phyloP scores from a whole-genome alignment of 306 rosid species.

The Hippophae tibetana region DNA sequence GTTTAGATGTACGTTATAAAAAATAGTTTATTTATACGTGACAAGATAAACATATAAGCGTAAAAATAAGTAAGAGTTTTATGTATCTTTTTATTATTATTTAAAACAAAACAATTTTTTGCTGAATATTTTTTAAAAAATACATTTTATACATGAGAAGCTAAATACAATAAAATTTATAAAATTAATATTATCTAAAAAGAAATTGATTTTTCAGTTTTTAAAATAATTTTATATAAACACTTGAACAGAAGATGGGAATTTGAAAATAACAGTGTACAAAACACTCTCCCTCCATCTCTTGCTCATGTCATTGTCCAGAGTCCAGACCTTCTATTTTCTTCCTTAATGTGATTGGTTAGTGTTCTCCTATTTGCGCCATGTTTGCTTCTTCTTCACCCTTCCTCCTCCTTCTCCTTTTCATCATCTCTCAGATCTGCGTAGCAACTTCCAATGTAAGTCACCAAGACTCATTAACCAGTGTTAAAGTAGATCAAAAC shows the following conservation, averaged over 20 bases:
- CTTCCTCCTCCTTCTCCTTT: slow-evolving; percentile 1
- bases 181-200: no score
- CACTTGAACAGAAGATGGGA: slow-evolving; percentile 11
- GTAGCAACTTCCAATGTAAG: background rate
- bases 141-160: no score
- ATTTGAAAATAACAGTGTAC: slow-evolving; percentile 8
- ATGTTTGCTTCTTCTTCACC: background rate
- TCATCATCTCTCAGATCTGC: slow-evolving; percentile 4
- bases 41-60: no score
- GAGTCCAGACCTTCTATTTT: background rate
- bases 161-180: no score
- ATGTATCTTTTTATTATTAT: no score
- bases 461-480: background rate
- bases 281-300: background rate
- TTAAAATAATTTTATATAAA: no score
- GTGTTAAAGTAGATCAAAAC: slow-evolving; percentile 8
- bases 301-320: background rate
- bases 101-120: no score
- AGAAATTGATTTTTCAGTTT: no score
- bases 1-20: no score
- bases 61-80: no score
- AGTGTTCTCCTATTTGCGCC: slow-evolving; percentile 4
- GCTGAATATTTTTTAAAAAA: no score
- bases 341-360: slow-evolving; percentile 6
- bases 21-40: no score